Conservation (phyloP, 2,329 filamentous ascomycete genomes). For the Trichophyton benhamiae region DNA sequence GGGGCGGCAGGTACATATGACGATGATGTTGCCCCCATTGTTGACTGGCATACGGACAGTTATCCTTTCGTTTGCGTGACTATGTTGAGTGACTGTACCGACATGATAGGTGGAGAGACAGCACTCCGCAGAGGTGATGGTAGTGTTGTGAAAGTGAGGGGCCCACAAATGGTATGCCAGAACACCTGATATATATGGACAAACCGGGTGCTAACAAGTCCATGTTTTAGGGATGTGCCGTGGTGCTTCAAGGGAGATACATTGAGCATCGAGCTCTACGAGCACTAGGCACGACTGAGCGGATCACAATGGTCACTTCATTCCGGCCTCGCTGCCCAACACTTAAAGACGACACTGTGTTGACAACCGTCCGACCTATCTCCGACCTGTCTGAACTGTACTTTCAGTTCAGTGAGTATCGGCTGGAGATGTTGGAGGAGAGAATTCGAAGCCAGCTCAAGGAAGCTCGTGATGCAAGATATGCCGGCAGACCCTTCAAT, state of each 20-base stretch:
- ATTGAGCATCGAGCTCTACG: constrained; percentile 53
- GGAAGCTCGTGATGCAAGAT: constrained; percentile 22
- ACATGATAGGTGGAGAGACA: constrained; percentile 55
- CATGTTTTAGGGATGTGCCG: constrained; percentile 43
- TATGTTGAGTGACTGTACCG: constrained; percentile 52
- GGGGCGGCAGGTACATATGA: constrained; percentile 33
- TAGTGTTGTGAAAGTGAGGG: constrained; percentile 46
- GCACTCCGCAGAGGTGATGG: constrained; percentile 44
- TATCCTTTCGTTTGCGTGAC: constrained; percentile 59
- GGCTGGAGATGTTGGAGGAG: constrained; percentile 51
- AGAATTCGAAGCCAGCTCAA: constrained; percentile 39
- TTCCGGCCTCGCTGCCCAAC: constrained; percentile 48
- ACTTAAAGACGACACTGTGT: constrained; percentile 47
- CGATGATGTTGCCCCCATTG: constrained; percentile 42
- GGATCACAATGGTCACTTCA: constrained; percentile 54
- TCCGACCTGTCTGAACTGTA: constrained; percentile 48
- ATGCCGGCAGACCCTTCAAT: constrained; percentile 22
- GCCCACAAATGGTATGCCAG: constrained; percentile 45
- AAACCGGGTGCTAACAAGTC: not conserved
- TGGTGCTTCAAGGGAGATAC: constrained; percentile 56
- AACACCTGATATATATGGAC: not conserved
- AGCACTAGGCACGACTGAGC: constrained; percentile 46
- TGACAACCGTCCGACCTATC: constrained; percentile 48
- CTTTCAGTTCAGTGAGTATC: constrained; percentile 49
- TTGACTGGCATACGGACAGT: constrained; percentile 53